These are phyloP conservation scores for Beta corolliflora DNA, from an alignment of 179 eudicot genomes.

Conservation along the genomic window DNA sequence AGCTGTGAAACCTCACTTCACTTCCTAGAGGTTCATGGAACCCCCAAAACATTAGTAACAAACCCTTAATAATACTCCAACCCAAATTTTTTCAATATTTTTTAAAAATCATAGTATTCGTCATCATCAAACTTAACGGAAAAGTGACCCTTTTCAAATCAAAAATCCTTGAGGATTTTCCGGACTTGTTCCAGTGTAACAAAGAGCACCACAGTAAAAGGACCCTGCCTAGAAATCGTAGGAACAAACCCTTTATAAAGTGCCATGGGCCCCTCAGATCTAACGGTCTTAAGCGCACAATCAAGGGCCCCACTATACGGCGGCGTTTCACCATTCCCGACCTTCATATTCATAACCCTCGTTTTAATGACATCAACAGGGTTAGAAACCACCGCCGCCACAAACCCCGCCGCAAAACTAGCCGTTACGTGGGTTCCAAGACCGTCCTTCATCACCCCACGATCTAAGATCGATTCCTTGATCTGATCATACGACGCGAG, in stretches of 20 bases:
- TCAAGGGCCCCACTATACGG: constrained; percentile 81
- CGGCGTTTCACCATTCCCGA: constrained; percentile 47
- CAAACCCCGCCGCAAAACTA: constrained; percentile 89
- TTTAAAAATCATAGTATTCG: background rate
- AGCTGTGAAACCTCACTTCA: too few relatives aligned
- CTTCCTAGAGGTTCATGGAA: constrained; percentile 16
- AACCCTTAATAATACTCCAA: too few relatives aligned
- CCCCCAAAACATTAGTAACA: background rate
- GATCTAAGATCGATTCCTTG: constrained; percentile 59
- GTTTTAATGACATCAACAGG: constrained; percentile 96
- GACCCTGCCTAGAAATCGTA: constrained; percentile 91
- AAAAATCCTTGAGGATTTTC: constrained; percentile 76
- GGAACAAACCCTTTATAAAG: constrained; percentile 88
- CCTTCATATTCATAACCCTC: constrained; percentile 90
- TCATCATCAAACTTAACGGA: constrained; percentile 3
- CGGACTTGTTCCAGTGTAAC: constrained; percentile 91
- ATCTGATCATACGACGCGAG: constrained; percentile 85
- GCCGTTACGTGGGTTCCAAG: constrained; percentile 91
- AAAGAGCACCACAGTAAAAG: constrained; percentile 84
- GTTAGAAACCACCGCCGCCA: constrained; percentile 83
- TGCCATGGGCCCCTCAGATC: constrained; percentile 69
- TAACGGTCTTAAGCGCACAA: constrained; percentile 70
- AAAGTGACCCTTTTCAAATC: background rate
- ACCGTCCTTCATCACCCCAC: constrained; percentile 69
- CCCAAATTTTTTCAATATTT: too few relatives aligned